These are phyloP conservation scores for Sporobolomyces roseus DNA, from an alignment of 768 basidiomycete genomes.

Conservation along the genomic window DNA sequence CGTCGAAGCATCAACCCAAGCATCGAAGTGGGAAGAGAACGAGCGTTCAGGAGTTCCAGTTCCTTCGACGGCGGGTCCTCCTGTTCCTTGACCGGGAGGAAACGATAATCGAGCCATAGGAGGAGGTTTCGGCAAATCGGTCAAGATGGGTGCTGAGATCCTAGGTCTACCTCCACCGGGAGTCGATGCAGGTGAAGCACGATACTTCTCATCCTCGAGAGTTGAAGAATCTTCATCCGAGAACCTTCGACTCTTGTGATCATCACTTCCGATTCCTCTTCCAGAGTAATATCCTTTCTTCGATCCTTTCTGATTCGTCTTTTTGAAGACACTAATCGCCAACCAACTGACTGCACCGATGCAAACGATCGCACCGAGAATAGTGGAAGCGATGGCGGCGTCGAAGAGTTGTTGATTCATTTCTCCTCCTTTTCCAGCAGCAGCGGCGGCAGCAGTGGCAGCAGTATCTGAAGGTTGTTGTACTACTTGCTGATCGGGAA, in stretches of 20 bases:
- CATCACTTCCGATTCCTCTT: conserved; percentile 10
- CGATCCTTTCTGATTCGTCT: not conserved
- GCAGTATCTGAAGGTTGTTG: not conserved
- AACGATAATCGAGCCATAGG: conserved; percentile 25
- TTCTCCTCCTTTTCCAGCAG: conserved; percentile 1
- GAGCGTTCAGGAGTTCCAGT: conserved; percentile 5
- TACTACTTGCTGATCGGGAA: conserved; percentile 20
- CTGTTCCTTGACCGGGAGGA: not conserved
- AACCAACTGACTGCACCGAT: conserved; percentile 27
- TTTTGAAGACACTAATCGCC: conserved; percentile 24
- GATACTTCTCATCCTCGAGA: conserved; percentile 14
- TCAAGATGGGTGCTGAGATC: conserved; percentile 18
- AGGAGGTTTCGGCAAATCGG: conserved; percentile 14
- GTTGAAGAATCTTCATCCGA: too few species aligned
- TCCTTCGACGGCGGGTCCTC: not conserved
- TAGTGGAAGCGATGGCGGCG: conserved; percentile 28
- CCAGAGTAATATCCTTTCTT: conserved; percentile 1
- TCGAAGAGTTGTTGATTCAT: conserved; percentile 26
- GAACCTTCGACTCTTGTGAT: conserved; percentile 15
- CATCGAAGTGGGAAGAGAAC: conserved; percentile 26
- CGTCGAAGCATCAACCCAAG: conserved; percentile 18
- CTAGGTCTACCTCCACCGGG: conserved; percentile 2
- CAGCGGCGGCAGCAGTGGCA: not conserved
- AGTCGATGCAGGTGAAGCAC: conserved; percentile 4
- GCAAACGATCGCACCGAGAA: conserved; percentile 27